phyloP scores from a whole-genome alignment of 345 rosid species.

The Gossypium ekmanianum region DNA sequence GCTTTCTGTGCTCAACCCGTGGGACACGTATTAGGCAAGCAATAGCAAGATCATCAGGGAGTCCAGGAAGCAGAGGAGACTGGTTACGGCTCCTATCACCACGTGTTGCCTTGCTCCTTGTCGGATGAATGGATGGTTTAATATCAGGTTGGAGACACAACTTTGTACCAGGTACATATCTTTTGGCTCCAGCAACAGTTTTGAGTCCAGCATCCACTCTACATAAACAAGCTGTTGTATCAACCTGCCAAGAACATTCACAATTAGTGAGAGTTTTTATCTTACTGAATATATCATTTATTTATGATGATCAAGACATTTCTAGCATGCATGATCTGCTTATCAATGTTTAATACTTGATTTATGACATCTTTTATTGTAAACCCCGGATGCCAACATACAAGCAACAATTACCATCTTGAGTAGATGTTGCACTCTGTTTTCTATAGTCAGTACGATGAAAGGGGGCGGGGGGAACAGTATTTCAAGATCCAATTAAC shows the following conservation, averaged over 20 bases:
- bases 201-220: slow-evolving; percentile 73
- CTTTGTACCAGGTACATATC: slow-evolving; percentile 62
- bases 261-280: background rate
- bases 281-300: background rate
- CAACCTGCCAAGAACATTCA: slow-evolving; percentile 47
- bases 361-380: background rate
- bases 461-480: too few relatives aligned
- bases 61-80: slow-evolving; percentile 70
- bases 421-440: too few relatives aligned
- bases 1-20: slow-evolving; percentile 59
- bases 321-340: background rate
- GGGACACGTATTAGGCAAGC: slow-evolving; percentile 79
- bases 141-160: slow-evolving; percentile 72
- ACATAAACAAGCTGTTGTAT: slow-evolving; percentile 69
- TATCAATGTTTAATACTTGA: background rate
- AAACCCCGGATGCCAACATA: background rate
- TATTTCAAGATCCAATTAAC: background rate
- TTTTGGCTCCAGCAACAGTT: slow-evolving; percentile 68
- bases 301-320: background rate
- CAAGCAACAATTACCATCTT: background rate
- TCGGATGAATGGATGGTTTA: slow-evolving; percentile 70
- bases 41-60: slow-evolving; percentile 77
- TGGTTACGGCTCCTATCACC: slow-evolving; percentile 60
- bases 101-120: slow-evolving; percentile 48
- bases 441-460: too few relatives aligned